Base-by-base conservation (phyloP, 148 eudicot species). In the Drosera capensis region DNA sequence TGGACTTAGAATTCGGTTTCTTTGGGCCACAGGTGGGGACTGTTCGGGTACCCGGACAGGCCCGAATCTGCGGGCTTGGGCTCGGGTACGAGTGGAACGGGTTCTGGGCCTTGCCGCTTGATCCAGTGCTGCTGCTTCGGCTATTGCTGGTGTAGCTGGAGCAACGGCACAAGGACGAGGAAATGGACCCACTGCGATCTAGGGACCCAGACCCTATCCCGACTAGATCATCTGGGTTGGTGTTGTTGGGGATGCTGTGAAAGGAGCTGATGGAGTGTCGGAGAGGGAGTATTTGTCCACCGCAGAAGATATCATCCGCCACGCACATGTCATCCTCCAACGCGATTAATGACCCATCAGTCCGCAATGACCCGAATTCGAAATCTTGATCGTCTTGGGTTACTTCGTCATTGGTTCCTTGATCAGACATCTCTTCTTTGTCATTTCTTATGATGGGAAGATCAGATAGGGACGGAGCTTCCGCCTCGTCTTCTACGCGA, bases 241-340 rank as follows among this genome's bases (percentile, higher is more conserved):
- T n/a, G n/a, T n/a, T n/a, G n/a, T n/a, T n/a, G n/a, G n/a, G n/a
- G n/a, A n/a, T n/a, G n/a, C n/a, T n/a, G n/a, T n/a, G n/a, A n/a
- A n/a, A n/a, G 13, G 75, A 75, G 54, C 78, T 75, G 0, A 83
- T 43, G 2, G 97, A 88, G 56, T 76, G 75, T 30, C 93, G 95
- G 16, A 73, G 59, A 0, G 99, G 95, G 0, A 85, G 54, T 8
- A 90, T 68, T 53, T 71, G 80, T 13, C 99, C 99, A 14, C 72
- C 58, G 48, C 68, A 81, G 54, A 90, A 80, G 17, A 90, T 71
- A 24, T 85, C 88, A 37, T 90, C 99, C 0, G 99, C 95, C 0
- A 65, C 60, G 17, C 95, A 90, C 94, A 85, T 84, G 45, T 78
- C 78, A 2, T 71, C 36, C 29, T 71, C 75, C 8, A 51, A 29